Conservation (phyloP, 306 rosid genomes). For the Castanospermum australe region DNA sequence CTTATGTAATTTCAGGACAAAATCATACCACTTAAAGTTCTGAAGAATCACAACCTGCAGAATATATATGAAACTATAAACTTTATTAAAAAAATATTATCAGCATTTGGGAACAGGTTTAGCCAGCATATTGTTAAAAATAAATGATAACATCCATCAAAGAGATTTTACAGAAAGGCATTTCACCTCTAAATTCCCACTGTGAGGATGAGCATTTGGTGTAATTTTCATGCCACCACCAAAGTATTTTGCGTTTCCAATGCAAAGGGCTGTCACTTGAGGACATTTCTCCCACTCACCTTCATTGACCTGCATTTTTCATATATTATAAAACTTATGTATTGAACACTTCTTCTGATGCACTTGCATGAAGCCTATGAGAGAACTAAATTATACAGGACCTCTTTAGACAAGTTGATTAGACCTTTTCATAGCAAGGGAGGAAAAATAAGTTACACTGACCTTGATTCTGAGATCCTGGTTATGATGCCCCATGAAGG, state of each 20-base stretch:
- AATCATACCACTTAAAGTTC: slow-evolving; percentile 91
- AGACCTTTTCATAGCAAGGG: neutral
- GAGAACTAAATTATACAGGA: neutral
- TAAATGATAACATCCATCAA: slow-evolving; percentile 5
- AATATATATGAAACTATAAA: neutral
- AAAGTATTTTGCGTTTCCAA: slow-evolving; percentile 90
- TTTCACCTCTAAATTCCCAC: slow-evolving; percentile 72
- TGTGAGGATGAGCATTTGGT: slow-evolving; percentile 77
- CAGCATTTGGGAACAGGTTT: slow-evolving; percentile 4
- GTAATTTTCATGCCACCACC: slow-evolving; percentile 98
- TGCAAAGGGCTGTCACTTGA: slow-evolving; percentile 81
- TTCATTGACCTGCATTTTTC: slow-evolving; percentile 61
- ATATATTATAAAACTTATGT: neutral
- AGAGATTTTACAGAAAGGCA: neutral
- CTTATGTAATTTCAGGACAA: slow-evolving; percentile 67
- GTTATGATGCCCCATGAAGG: slow-evolving; percentile 82
- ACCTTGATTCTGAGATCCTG: slow-evolving; percentile 85
- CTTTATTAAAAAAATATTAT: neutral
- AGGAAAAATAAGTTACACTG: slow-evolving; percentile 18
- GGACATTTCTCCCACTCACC: slow-evolving; percentile 79
- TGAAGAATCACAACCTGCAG: slow-evolving; percentile 86
- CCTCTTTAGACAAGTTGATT: neutral
- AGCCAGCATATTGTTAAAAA: slow-evolving; percentile 18
- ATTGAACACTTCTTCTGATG: neutral
- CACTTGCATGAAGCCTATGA: slow-evolving; percentile 6